A percentile compares a stretch with the other conserved stretches of the same genome.
Conservation (phyloP, 2,329 filamentous ascomycete genomes). For the Aspergillus fructus region DNA sequence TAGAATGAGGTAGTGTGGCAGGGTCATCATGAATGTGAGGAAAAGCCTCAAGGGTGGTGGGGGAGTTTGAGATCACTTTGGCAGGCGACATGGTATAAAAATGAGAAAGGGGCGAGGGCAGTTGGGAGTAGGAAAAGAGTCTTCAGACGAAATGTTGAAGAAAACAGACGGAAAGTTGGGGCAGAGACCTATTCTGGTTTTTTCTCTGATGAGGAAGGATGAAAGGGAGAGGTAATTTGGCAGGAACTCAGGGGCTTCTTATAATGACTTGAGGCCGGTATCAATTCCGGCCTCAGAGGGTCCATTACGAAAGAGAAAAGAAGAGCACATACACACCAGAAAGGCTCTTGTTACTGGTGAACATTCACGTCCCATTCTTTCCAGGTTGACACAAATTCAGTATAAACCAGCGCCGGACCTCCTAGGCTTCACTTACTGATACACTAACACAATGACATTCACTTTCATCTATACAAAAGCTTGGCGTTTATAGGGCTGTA, state of each 20-base stretch:
- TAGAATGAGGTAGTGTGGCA: slow-evolving; percentile 36
- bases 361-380: background rate
- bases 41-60: slow-evolving; percentile 40
- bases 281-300: slow-evolving; percentile 45
- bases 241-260: slow-evolving; percentile 38
- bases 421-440: background rate
- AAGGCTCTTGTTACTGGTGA: background rate
- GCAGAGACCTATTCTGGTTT: background rate
- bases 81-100: slow-evolving; percentile 35
- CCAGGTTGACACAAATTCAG: background rate
- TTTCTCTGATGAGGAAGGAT: slow-evolving; percentile 15
- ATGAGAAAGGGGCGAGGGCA: slow-evolving; percentile 2
- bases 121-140: slow-evolving; percentile 5
- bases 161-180: slow-evolving; percentile 11
- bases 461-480: slow-evolving; percentile 24
- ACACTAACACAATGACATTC: background rate
- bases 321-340: slow-evolving; percentile 23
- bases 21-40: slow-evolving; percentile 47
- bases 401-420: background rate
- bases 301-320: slow-evolving; percentile 39
- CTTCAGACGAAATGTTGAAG: background rate
- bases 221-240: slow-evolving; percentile 23
- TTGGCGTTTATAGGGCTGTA: slow-evolving; percentile 27
- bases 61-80: slow-evolving; percentile 31
- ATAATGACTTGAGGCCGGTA: slow-evolving; percentile 47